phyloP scores from a whole-genome alignment of 441 rosid species.

The Biscutella auriculata region DNA sequence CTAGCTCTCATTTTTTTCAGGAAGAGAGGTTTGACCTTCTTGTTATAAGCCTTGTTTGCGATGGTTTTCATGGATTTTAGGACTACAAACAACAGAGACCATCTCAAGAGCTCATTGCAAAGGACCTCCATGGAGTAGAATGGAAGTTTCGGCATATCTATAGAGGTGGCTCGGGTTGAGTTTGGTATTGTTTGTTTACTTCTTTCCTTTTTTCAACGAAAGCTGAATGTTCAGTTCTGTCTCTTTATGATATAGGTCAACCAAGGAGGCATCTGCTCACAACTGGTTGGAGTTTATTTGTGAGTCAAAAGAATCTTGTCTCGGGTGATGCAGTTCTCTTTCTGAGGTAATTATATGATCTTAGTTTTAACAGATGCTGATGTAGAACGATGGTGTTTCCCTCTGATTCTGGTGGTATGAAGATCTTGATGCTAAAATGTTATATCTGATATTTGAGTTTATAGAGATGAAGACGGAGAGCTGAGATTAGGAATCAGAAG shows the following conservation, averaged over 20 bases:
- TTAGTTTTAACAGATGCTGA: not conserved
- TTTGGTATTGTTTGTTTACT: not conserved
- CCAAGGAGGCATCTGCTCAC: conserved; percentile 97
- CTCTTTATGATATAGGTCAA: conserved; percentile 48
- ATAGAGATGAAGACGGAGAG: conserved; percentile 70
- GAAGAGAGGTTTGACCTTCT: conserved; percentile 1
- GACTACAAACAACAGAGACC: conserved; percentile 90
- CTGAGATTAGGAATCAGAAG: conserved; percentile 82
- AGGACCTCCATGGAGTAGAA: conserved; percentile 82
- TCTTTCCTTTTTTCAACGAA: not conserved
- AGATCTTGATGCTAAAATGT: not conserved
- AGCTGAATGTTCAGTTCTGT: not conserved
- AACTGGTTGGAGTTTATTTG: conserved; percentile 92
- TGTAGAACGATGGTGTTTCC: not conserved
- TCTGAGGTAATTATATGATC: conserved; percentile 40
- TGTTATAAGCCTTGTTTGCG: conserved; percentile 5
- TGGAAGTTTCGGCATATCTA: conserved; percentile 95
- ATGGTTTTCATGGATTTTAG: conserved; percentile 24
- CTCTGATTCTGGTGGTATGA: not conserved
- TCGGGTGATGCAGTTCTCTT: conserved; percentile 91
- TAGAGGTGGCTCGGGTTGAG: conserved; percentile 43
- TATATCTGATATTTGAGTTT: conserved; percentile 2
- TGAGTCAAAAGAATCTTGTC: conserved; percentile 80
- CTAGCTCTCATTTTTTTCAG: not conserved
- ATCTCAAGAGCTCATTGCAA: conserved; percentile 86